A percentile compares a stretch with the other conserved stretches of the same genome.
These are phyloP conservation scores for Thielaviopsis musarum DNA, from an alignment of 2,329 filamentous ascomycete genomes.

Conservation along the genomic window DNA sequence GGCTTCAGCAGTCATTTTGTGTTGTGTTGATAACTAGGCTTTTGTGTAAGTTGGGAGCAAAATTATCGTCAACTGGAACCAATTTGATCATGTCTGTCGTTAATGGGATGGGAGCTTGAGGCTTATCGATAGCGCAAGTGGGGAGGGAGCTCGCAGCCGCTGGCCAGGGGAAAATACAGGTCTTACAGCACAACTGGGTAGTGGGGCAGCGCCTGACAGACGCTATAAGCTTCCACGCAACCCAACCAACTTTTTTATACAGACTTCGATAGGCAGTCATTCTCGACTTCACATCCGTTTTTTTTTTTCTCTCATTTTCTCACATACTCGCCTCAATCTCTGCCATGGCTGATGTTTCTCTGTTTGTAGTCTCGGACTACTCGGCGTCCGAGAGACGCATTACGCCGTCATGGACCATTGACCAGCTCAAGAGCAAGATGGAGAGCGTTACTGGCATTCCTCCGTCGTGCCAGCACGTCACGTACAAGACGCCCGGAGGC, in stretches of 20 bases:
- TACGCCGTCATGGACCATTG: slow-evolving; percentile 80
- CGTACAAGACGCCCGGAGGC: slow-evolving; percentile 42
- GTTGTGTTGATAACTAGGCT: not conserved
- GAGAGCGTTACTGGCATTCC: slow-evolving; percentile 89
- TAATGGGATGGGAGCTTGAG: not conserved
- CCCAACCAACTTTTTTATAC: not conserved
- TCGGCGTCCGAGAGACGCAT: slow-evolving; percentile 76
- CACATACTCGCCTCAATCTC: too few relatives aligned
- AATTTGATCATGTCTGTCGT: too few relatives aligned
- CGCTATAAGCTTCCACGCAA: too few relatives aligned
- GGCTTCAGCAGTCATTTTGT: slow-evolving; percentile 22
- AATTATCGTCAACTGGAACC: too few relatives aligned
- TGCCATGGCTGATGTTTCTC: slow-evolving; percentile 53
- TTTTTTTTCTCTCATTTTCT: too few relatives aligned
- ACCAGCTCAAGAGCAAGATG: slow-evolving; percentile 68
- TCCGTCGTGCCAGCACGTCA: slow-evolving; percentile 59
- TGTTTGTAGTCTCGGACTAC: slow-evolving; percentile 60
- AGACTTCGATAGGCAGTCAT: too few relatives aligned
- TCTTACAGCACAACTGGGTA: too few relatives aligned
- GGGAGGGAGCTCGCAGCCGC: not conserved
- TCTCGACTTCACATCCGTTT: too few relatives aligned
- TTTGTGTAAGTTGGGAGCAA: too few relatives aligned
- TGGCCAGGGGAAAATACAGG: too few relatives aligned
- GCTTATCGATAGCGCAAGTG: not conserved
- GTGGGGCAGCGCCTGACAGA: too few relatives aligned